These are phyloP conservation scores for Globisporangium takayamanum DNA, from an alignment of 352 stramenopile species.

Conservation along the genomic window DNA sequence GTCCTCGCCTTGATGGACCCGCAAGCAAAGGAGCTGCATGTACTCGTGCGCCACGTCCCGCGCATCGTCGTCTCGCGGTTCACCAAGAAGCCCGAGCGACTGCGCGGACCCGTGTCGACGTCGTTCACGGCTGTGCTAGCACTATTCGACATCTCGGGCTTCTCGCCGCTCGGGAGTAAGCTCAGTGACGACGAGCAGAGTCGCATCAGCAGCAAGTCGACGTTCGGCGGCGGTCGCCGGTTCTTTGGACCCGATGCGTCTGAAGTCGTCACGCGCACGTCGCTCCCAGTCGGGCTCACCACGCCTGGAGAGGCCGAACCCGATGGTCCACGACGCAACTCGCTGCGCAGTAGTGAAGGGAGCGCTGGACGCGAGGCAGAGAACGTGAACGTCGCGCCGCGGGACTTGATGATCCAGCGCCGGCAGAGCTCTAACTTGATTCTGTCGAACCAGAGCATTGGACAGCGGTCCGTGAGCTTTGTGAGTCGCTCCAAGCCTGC, in stretches of 20 bases:
- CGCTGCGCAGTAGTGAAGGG: constrained; percentile 2
- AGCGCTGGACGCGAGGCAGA: constrained; percentile 7
- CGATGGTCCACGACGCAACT: neutral
- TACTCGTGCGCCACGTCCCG: constrained; percentile 63
- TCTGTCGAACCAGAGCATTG: constrained; percentile 14
- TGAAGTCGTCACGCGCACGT: neutral
- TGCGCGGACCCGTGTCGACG: constrained; percentile 36
- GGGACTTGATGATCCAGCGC: constrained; percentile 9
- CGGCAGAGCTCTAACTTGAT: constrained; percentile 8
- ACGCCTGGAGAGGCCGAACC: neutral
- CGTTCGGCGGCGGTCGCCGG: neutral
- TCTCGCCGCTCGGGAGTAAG: constrained; percentile 74
- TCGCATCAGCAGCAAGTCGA: constrained; percentile 23
- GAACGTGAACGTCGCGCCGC: constrained; percentile 17
- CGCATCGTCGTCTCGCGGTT: constrained; percentile 69
- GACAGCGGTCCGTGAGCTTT: constrained; percentile 31
- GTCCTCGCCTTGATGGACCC: constrained; percentile 19
- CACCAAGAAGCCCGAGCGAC: constrained; percentile 32
- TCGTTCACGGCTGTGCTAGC: constrained; percentile 60
- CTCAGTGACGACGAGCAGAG: constrained; percentile 54
- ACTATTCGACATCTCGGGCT: constrained; percentile 85
- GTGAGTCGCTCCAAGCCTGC: constrained; percentile 40
- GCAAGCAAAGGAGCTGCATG: constrained; percentile 46
- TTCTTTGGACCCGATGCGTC: neutral
- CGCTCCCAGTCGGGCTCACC: too few species aligned